Conservation (phyloP, 441 rosid genomes). For the Lepidium campestre region DNA sequence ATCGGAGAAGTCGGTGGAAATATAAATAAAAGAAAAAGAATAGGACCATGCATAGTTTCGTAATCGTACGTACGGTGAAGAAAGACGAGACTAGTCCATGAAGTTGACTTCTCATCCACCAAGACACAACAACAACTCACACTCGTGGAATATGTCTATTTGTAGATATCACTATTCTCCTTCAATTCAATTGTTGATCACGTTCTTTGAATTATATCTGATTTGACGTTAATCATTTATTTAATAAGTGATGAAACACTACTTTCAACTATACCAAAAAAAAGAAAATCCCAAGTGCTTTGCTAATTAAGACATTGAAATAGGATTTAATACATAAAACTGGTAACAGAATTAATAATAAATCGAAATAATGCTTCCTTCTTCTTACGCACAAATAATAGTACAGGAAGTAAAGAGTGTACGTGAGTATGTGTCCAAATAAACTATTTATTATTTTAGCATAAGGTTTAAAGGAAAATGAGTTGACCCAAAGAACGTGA, state of each 20-base stretch:
- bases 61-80: constrained; percentile 28
- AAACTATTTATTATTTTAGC: not conserved
- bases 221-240: not conserved
- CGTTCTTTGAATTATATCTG: not conserved
- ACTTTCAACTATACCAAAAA: not conserved
- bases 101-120: constrained; percentile 31
- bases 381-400: too few species aligned
- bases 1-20: constrained; percentile 29
- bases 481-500: constrained; percentile 18
- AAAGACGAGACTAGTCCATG: constrained; percentile 22
- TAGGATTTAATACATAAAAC: not conserved
- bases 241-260: not conserved
- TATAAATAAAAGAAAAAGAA: not conserved
- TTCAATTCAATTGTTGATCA: not conserved
- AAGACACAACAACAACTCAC: constrained; percentile 22
- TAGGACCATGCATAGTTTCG: constrained; percentile 20
- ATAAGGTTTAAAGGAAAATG: constrained; percentile 3
- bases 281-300: not conserved
- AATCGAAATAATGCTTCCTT: too few species aligned
- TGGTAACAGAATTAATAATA: too few species aligned
- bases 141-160: constrained; percentile 22
- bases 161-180: constrained; percentile 12
- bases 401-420: not conserved
- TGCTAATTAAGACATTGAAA: not conserved
- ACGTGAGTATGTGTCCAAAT: not conserved